phyloP scores from a whole-genome alignment of 2,329 filamentous ascomycete genomes.

The Hymenoscyphus occultus region DNA sequence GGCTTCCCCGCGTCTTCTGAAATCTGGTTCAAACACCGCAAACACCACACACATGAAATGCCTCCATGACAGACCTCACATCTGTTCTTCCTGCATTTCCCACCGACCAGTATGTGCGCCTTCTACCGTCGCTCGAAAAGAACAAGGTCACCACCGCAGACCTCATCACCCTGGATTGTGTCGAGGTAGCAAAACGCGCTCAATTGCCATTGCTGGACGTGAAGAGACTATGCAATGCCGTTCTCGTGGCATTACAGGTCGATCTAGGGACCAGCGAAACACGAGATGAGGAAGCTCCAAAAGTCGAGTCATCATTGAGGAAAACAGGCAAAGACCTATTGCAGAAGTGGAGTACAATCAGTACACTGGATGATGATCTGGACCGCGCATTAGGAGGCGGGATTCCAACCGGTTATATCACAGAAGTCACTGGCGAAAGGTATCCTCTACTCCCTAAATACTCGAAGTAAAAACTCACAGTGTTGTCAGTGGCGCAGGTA shows the following conservation, averaged over 20 bases:
- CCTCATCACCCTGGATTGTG: slow-evolving; percentile 76
- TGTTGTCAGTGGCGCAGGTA: slow-evolving; percentile 69
- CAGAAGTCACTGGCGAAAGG: slow-evolving; percentile 91
- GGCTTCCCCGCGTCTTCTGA: slow-evolving; percentile 3
- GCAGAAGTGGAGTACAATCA: slow-evolving; percentile 59
- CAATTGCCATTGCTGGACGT: slow-evolving; percentile 78
- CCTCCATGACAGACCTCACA: slow-evolving; percentile 79
- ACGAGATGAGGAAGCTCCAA: slow-evolving; percentile 10
- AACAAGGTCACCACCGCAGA: slow-evolving; percentile 76
- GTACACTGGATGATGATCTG: slow-evolving; percentile 72
- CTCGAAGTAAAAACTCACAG: slow-evolving; percentile 21
- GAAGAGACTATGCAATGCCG: slow-evolving; percentile 65
- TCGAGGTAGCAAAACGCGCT: slow-evolving; percentile 82
- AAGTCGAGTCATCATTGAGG: slow-evolving; percentile 27
- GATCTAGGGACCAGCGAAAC: slow-evolving; percentile 41
- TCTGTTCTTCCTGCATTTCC: slow-evolving; percentile 79
- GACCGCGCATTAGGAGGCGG: slow-evolving; percentile 75
- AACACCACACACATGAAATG: slow-evolving; percentile 20
- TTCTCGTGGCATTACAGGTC: slow-evolving; percentile 64
- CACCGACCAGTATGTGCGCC: slow-evolving; percentile 64
- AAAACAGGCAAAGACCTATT: slow-evolving; percentile 39
- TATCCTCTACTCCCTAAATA: slow-evolving; percentile 33
- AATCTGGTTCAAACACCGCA: neutral
- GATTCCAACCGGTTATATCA: slow-evolving; percentile 75
- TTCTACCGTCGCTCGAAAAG: slow-evolving; percentile 77